Evolutionary conservation across 2,329 filamentous ascomycete genomes (phyloP).

Genomic region (Cryphonectria parasitica): DNA sequence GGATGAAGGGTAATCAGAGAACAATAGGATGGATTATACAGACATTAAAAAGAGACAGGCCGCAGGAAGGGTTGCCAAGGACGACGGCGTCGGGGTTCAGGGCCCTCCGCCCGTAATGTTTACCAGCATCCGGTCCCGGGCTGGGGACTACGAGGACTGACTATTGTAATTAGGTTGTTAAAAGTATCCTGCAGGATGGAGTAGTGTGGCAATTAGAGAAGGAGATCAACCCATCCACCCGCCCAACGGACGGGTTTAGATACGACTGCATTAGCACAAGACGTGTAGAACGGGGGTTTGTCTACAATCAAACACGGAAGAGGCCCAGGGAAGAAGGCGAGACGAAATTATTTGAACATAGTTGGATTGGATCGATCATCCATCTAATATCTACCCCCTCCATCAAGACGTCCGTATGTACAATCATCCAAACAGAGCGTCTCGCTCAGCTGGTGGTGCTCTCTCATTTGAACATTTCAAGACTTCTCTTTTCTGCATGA

Average conservation of each 20-base stretch:
- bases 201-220: neutral
- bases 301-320: neutral
- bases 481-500: slow-evolving; percentile 2
- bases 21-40: neutral
- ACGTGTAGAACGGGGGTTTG: neutral
- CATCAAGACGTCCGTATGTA: slow-evolving; percentile 22
- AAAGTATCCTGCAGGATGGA: neutral
- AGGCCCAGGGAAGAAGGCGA: too few species aligned
- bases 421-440: slow-evolving; percentile 18
- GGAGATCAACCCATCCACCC: neutral
- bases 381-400: slow-evolving; percentile 26
- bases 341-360: slow-evolving; percentile 1
- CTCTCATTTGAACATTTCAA: slow-evolving; percentile 7
- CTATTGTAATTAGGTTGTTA: too few species aligned
- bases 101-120: neutral
- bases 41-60: neutral
- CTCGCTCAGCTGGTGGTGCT: neutral
- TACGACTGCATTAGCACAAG: too few species aligned
- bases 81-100: neutral
- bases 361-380: slow-evolving; percentile 13
- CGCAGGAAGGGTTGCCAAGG: neutral
- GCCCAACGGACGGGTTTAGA: neutral
- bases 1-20: neutral
- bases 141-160: too few species aligned
- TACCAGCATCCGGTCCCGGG: neutral